Percentiles rank a stretch among this genome's conserved stretches.
These are phyloP conservation scores for Choricystis sp. DNA, from an alignment of 139 green algal genomes.

Conservation along the genomic window DNA sequence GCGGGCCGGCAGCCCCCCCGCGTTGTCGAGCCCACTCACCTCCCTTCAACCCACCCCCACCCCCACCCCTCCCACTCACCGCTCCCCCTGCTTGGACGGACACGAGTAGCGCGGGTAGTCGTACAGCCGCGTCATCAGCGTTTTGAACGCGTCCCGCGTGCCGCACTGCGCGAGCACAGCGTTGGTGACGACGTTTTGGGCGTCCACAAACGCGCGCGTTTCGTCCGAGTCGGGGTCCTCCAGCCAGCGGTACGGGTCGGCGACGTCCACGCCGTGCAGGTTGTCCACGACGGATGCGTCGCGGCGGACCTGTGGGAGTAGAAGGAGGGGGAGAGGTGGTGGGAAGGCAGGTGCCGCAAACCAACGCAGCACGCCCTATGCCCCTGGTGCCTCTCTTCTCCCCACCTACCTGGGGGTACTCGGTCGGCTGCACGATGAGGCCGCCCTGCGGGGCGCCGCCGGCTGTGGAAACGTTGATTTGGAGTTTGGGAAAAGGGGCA, in stretches of 20 bases:
- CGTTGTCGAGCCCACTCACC: too few species aligned
- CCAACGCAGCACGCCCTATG: too few species aligned
- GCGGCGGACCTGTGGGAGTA: conserved; percentile 31
- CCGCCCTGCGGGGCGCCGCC: conserved; percentile 39
- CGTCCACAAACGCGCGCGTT: conserved; percentile 57
- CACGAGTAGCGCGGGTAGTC: conserved; percentile 61
- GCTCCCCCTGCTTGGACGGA: conserved; percentile 36
- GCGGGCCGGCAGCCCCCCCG: too few species aligned
- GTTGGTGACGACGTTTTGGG: conserved; percentile 65
- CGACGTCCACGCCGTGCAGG: conserved; percentile 47
- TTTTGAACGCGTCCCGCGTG: conserved; percentile 41
- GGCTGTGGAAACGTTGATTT: too few species aligned
- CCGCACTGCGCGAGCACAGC: conserved; percentile 51
- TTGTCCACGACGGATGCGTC: conserved; percentile 50
- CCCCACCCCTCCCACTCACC: too few species aligned
- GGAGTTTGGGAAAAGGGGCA: too few species aligned
- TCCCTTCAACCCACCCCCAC: too few species aligned
- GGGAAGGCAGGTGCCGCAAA: conserved; percentile 7
- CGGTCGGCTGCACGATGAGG: conserved; percentile 22
- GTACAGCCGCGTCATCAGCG: conserved; percentile 35
- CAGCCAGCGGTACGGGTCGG: conserved; percentile 44
- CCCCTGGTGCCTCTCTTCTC: too few species aligned
- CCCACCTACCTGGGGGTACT: too few species aligned
- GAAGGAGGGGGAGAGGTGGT: too few species aligned
- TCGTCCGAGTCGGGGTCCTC: conserved; percentile 69